Conservation (phyloP, 2,329 filamentous ascomycete genomes). For the Blumeria graminis region DNA sequence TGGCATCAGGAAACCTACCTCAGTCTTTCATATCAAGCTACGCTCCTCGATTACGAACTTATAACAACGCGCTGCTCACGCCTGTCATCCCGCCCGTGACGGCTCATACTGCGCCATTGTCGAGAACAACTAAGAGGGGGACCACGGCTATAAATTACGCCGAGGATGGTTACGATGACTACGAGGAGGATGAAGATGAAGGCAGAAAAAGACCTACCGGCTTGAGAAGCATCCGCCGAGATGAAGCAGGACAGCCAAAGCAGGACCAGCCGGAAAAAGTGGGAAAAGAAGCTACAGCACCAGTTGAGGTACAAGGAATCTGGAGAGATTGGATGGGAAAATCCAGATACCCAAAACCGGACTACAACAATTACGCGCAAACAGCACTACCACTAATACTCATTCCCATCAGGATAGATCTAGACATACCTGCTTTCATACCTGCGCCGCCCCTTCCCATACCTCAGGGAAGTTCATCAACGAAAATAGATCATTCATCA, state of each 20-base stretch:
- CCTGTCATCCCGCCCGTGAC: constrained; percentile 53
- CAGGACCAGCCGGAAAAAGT: constrained; percentile 48
- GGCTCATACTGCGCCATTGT: constrained; percentile 35
- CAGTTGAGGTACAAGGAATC: constrained; percentile 69
- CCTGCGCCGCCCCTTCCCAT: constrained; percentile 40
- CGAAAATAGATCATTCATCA: constrained; percentile 42
- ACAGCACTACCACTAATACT: constrained; percentile 67
- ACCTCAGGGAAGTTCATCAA: constrained; percentile 30
- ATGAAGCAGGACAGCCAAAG: constrained; percentile 41
- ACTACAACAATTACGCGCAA: constrained; percentile 36
- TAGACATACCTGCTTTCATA: constrained; percentile 63
- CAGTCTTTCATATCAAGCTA: constrained; percentile 83
- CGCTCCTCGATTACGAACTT: constrained; percentile 69
- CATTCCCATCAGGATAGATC: constrained; percentile 87
- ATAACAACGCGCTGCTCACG: constrained; percentile 76
- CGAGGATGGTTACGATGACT: constrained; percentile 80
- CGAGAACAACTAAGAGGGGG: constrained; percentile 87
- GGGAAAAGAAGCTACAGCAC: constrained; percentile 56
- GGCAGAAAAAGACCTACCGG: constrained; percentile 51
- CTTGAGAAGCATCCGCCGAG: constrained; percentile 56
- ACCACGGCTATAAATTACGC: constrained; percentile 96
- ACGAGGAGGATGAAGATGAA: constrained; percentile 50
- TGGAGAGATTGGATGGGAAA: constrained; percentile 94
- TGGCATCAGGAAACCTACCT: constrained; percentile 24
- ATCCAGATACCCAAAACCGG: constrained; percentile 27